Base-by-base conservation (phyloP, 768 basidiomycete genomes). In the Auricularia sp. region DNA sequence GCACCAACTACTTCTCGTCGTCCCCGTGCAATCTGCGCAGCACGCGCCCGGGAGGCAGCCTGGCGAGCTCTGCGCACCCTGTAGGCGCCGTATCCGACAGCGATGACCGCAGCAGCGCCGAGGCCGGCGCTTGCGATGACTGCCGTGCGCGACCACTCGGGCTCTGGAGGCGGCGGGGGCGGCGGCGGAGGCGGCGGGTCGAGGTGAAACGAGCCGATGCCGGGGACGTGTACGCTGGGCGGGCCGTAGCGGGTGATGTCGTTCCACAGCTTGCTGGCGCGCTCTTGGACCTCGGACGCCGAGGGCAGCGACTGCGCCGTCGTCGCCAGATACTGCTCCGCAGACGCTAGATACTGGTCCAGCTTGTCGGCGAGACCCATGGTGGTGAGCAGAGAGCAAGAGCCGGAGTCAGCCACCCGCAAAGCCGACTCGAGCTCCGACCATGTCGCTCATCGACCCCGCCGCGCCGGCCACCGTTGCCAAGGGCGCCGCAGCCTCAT, bases 161-260 rank as follows among this genome's bases (percentile, higher is more conserved):
- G 73, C 13, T 82, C 80, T 1, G 80, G 80, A 0, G 84, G 78
- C 0, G 83, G 80, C 0, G 85, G 86, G 3, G 66, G 67, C 0
- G 87, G 87, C 0, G 87, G 85, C 0, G 81, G 81, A 0, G 79
- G 76, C 0, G 86, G 85, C 29, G 69, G 68, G 0, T 88, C 89
- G 3, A 92, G 82, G 67, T 89, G 83, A 69, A 90, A 89, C 69
- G 85, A 81, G 10, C 88, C 87, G 1, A 91, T 81, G 42, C 81
- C 81, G 18, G 88, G 86, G 58, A 89, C 75, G 63, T 91, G 79
- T 24, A 83, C 70, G 61, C 75, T 64, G 66, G 77, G 74, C 18
- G 88, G 90, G 29, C 92, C 90, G 73, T 89, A 92, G 65, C 92
- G 86, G 59, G 88, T 81, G 67, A 94, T 83, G 71, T 94, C 91